Conservation (phyloP, 768 basidiomycete species). For the Floccularia luteovirens region DNA sequence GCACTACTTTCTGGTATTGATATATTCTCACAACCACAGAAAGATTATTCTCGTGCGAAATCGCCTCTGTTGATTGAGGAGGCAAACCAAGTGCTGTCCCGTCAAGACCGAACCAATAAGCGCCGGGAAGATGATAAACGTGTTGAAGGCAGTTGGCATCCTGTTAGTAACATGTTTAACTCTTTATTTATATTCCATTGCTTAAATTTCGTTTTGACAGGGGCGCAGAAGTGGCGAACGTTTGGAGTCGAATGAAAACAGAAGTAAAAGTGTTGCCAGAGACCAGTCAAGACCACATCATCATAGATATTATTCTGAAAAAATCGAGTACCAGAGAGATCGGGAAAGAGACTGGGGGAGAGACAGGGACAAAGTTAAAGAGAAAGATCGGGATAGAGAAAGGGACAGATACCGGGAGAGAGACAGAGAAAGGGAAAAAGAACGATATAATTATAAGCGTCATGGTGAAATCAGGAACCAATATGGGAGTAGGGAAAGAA, state of each 20-base stretch:
- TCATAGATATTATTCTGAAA: not conserved
- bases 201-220: not conserved
- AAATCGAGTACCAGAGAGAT: constrained; percentile 5
- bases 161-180: not conserved
- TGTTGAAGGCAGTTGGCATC: not conserved
- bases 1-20: no score
- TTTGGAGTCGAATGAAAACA: not conserved
- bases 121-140: not conserved
- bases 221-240: constrained; percentile 3
- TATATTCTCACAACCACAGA: no score
- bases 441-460: constrained; percentile 4
- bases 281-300: not conserved
- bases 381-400: constrained; percentile 8
- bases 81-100: not conserved
- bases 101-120: not conserved
- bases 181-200: not conserved
- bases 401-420: constrained; percentile 11
- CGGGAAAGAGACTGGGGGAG: constrained; percentile 10
- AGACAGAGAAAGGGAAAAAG: constrained; percentile 7
- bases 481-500: not conserved
- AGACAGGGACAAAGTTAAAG: constrained; percentile 9
- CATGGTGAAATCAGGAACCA: not conserved
- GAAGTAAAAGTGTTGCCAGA: no score
- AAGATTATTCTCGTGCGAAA: no score
- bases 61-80: no score